A percentile compares a stretch with the other conserved stretches of the same genome.
These are phyloP conservation scores for Fusarium xylarioides DNA, from an alignment of 2,329 filamentous ascomycete genomes.

Conservation along the genomic window DNA sequence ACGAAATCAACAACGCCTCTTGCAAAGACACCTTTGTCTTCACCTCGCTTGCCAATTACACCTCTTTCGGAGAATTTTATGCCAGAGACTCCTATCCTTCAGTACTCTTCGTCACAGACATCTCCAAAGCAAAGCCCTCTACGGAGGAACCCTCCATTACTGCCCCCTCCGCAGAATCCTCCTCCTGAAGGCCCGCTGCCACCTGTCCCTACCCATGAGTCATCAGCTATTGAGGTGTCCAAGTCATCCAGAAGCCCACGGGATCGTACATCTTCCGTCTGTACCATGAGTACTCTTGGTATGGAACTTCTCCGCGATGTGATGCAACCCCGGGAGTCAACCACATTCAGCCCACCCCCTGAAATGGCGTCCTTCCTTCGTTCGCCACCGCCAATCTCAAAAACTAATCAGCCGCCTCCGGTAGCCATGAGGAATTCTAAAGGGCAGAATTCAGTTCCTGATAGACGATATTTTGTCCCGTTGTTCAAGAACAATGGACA, in stretches of 20 bases:
- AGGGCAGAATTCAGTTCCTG: not conserved
- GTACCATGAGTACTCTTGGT: slow-evolving; percentile 38
- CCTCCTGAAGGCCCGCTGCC: not conserved
- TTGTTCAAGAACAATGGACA: slow-evolving; percentile 22
- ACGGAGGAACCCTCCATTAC: not conserved
- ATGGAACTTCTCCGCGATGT: slow-evolving; percentile 34
- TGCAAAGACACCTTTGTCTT: not conserved
- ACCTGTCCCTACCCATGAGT: not conserved
- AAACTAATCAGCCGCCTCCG: not conserved
- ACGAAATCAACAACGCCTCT: not conserved
- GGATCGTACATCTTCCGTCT: slow-evolving; percentile 10
- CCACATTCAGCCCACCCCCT: slow-evolving; percentile 2
- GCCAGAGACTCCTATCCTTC: not conserved
- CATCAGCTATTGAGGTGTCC: not conserved
- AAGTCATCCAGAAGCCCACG: not conserved
- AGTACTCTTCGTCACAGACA: not conserved
- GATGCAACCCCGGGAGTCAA: slow-evolving; percentile 20
- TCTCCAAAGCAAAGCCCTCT: not conserved
- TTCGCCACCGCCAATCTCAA: not conserved
- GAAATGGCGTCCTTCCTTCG: not conserved
- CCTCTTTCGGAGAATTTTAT: not conserved
- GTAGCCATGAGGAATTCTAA: not conserved
- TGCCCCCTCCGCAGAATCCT: not conserved
- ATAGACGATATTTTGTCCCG: slow-evolving; percentile 35
- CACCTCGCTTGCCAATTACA: not conserved